phyloP scores from a whole-genome alignment of 208 protist species.

The Crithidia expoeki region DNA sequence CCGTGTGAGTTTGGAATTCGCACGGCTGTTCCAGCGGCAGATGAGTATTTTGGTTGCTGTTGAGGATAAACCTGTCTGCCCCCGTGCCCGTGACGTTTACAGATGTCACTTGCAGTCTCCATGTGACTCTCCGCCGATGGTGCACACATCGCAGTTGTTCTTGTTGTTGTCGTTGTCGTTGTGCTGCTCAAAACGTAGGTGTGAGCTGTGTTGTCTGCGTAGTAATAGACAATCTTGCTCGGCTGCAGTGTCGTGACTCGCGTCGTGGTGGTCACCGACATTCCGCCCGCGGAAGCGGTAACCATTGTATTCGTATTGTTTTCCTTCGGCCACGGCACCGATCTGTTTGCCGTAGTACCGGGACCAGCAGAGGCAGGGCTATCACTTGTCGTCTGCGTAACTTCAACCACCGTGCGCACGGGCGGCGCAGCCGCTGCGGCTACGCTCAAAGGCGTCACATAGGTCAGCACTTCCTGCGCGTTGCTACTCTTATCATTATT shows the following conservation, averaged over 20 bases:
- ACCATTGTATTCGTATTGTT: neutral
- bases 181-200: conserved; percentile 14
- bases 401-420: neutral
- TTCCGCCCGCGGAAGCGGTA: neutral
- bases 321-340: neutral
- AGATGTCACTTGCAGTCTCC: neutral
- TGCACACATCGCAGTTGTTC: neutral
- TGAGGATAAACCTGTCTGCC: too few species aligned
- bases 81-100: neutral
- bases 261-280: conserved; percentile 21
- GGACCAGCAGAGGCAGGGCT: neutral
- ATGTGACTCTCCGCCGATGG: neutral
- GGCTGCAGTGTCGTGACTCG: conserved; percentile 22
- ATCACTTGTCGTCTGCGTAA: neutral
- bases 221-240: conserved; percentile 22
- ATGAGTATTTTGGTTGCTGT: neutral
- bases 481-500: neutral
- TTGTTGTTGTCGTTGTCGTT: neutral
- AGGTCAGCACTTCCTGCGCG: neutral
- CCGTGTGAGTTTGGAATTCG: neutral
- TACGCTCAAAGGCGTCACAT: neutral
- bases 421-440: conserved; percentile 4
- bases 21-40: neutral
- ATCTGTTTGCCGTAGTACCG: neutral
- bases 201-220: conserved; percentile 20